Conservation (phyloP, 2,329 filamentous ascomycete genomes). For the Colletotrichum falcatum region DNA sequence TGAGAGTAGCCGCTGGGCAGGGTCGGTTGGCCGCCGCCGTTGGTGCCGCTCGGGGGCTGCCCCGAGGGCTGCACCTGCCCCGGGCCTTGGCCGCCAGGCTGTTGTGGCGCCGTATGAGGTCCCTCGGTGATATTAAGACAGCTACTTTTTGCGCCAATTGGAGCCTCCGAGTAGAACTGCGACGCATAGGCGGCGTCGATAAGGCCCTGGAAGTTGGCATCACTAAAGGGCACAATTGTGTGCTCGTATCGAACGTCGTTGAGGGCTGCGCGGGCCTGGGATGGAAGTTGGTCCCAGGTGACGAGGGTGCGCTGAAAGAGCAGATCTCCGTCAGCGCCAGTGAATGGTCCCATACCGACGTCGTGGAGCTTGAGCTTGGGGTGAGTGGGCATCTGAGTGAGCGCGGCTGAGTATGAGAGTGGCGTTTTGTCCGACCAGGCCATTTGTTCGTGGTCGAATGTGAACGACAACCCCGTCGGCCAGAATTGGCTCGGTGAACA, state of each 20-base stretch:
- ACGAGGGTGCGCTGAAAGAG: conserved; percentile 19
- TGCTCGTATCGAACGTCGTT: conserved; percentile 13
- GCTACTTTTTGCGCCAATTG: too few species aligned
- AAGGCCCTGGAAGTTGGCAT: conserved; percentile 6
- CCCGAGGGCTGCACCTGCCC: too few species aligned
- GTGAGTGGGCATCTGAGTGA: too few species aligned
- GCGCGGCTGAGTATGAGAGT: too few species aligned
- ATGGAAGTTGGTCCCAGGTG: not conserved
- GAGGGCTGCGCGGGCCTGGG: not conserved
- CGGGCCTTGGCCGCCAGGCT: too few species aligned
- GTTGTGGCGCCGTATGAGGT: too few species aligned
- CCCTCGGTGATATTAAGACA: too few species aligned
- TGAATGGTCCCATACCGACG: not conserved
- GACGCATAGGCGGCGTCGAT: conserved; percentile 1
- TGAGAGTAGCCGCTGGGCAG: conserved; percentile 42
- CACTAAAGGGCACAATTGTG: conserved; percentile 16
- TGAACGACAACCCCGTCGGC: too few species aligned
- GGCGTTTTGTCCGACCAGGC: too few species aligned
- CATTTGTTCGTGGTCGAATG: too few species aligned
- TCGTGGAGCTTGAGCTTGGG: conserved; percentile 9
- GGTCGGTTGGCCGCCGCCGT: conserved; percentile 11
- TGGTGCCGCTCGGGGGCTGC: not conserved
- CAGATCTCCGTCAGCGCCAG: not conserved
- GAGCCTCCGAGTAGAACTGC: too few species aligned
- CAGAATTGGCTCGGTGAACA: not conserved